phyloP scores from a whole-genome alignment of 495 filamentous ascomycete species.

The Ramalina intermedia region DNA sequence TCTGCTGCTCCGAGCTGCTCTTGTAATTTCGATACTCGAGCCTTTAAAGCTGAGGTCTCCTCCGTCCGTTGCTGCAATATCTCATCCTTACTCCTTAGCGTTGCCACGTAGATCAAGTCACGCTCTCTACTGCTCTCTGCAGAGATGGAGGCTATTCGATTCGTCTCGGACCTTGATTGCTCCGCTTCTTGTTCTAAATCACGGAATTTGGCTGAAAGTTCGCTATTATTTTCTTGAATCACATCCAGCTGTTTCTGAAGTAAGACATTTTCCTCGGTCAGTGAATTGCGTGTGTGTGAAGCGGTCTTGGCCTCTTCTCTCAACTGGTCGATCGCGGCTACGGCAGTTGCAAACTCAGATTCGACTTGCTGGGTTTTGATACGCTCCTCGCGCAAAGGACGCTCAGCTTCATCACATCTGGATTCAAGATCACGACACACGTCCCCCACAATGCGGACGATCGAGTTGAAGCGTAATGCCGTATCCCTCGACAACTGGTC shows the following conservation, averaged over 20 bases:
- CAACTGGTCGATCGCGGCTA: conserved; percentile 1
- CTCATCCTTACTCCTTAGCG: conserved; percentile 32
- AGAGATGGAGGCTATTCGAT: conserved; percentile 7
- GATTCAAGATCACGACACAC: conserved; percentile 41
- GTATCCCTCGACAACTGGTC: conserved; percentile 24
- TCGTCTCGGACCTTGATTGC: conserved; percentile 13
- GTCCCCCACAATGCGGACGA: conserved; percentile 34
- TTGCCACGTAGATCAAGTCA: conserved; percentile 31
- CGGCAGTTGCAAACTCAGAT: too few species aligned
- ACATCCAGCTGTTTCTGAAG: conserved; percentile 14
- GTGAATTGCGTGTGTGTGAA: conserved; percentile 16
- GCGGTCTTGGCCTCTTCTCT: conserved; percentile 19
- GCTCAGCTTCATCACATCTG: conserved; percentile 35
- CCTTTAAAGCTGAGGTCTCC: not conserved
- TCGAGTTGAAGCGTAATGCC: conserved; percentile 21
- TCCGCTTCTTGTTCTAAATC: conserved; percentile 12
- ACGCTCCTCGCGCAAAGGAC: conserved; percentile 30
- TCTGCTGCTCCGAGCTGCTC: too few species aligned
- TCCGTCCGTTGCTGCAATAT: conserved; percentile 19
- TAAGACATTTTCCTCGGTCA: conserved; percentile 14
- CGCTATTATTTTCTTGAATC: not conserved
- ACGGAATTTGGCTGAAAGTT: conserved; percentile 13
- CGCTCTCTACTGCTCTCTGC: conserved; percentile 22
- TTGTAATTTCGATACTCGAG: too few species aligned
- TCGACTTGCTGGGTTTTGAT: conserved; percentile 13